A percentile compares a stretch with the other conserved stretches of the same genome.
Conservation (phyloP, 1,284 basidiomycete species). For the Malassezia furfur region DNA sequence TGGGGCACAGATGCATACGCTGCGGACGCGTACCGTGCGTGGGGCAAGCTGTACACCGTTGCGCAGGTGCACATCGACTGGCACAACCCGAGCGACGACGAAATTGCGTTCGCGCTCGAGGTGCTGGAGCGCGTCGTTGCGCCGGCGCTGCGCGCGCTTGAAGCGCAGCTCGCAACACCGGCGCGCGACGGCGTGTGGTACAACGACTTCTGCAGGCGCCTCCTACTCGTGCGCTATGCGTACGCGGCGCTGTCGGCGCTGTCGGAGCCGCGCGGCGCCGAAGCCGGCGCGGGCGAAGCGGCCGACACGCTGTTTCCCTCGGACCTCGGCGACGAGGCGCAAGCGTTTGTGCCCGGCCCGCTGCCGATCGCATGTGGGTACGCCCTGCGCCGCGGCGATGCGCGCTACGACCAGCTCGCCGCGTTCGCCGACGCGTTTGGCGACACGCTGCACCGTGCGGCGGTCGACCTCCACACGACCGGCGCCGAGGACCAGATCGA, state of each 20-base stretch:
- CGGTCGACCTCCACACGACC: slow-evolving; percentile 52
- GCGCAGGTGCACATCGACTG: slow-evolving; percentile 76
- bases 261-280: slow-evolving; percentile 48
- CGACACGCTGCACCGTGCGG: slow-evolving; percentile 61
- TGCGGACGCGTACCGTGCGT: slow-evolving; percentile 63
- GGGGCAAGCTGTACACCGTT: slow-evolving; percentile 73
- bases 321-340: slow-evolving; percentile 58
- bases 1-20: slow-evolving; percentile 74
- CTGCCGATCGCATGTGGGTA: slow-evolving; percentile 57
- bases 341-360: slow-evolving; percentile 56
- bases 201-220: slow-evolving; percentile 85
- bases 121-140: slow-evolving; percentile 63
- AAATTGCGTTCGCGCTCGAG: slow-evolving; percentile 72
- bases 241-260: slow-evolving; percentile 64
- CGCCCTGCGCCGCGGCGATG: slow-evolving; percentile 57
- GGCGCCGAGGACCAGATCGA: slow-evolving; percentile 83
- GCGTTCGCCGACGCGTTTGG: slow-evolving; percentile 63
- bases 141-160: slow-evolving; percentile 54
- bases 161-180: slow-evolving; percentile 13
- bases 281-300: slow-evolving; percentile 50
- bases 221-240: slow-evolving; percentile 55
- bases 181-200: slow-evolving; percentile 54
- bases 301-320: slow-evolving; percentile 51
- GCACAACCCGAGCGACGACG: slow-evolving; percentile 68
- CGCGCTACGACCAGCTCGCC: slow-evolving; percentile 61